Evolutionary conservation across 2,329 filamentous ascomycete genomes (phyloP), one percentile per base, ranked within the genome.

Genomic region (Lasiodiplodia sp.): DNA sequence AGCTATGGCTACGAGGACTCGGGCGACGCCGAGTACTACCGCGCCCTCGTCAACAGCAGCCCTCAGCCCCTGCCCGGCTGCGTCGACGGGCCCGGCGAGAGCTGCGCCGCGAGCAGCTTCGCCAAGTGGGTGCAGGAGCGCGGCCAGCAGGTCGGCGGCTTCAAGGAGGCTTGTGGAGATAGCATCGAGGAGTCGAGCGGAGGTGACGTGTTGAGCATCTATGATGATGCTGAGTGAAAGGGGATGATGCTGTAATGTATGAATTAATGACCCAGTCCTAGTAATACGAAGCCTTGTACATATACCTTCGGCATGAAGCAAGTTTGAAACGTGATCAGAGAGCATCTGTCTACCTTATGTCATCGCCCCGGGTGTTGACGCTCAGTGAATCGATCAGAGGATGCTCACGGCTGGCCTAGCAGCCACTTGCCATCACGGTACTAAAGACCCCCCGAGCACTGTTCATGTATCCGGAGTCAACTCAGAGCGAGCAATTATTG

Each of bases 11-110:
- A 83, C 74, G 77, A 82, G 1, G 70, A 72, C 44, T 73, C 74
- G 12, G 73, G 74, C 70, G 73, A 77, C 21, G n/a, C 18, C n/a
- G 84, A 87, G 2, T 87, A 83, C 71, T 83, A 85, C 73, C 78
- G 86, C 18, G 82, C 86, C 0, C 72, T 87, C 25, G 84, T 86
- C 14, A 87, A 87, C 73, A 78, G 81, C 69, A 82, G 79, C 62
- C 84, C 85, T 18, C 83, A 86, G 73, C 81, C 81, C 16, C 72
- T 87, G 18, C 77, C 81, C 2, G 80, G 77, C 1, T 87, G 86
- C 73, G 76, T 75, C 28, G 82, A 85, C 72, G 85, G 85, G 0
- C 85, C 85, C 2, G 80, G 82, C 8, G 83, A 83, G 72, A 86
- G 83, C 71, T 87, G 86, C 71, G 81, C 79, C 1, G 78, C 79